Evolutionary conservation across 1,284 basidiomycete species (phyloP).

Genomic region (Papiliotrema terrestris): DNA sequence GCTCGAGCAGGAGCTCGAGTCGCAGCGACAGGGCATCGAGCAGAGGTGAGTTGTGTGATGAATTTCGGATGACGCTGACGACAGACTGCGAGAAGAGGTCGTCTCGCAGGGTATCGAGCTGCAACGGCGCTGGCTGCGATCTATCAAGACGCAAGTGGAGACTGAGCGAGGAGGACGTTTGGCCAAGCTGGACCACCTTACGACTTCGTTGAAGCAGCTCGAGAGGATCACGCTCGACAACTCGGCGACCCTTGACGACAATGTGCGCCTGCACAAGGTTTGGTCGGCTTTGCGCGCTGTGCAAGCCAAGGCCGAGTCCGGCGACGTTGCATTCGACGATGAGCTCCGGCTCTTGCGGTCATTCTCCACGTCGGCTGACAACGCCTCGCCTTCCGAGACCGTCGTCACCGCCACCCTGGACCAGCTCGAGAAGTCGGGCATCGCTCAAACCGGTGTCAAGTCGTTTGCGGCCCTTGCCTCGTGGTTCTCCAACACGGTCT

Average conservation of each 20-base stretch:
- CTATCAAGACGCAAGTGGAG: slow-evolving; percentile 94
- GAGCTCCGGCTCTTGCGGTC: slow-evolving; percentile 76
- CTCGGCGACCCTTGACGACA: slow-evolving; percentile 81
- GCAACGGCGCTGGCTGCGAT: slow-evolving; percentile 92
- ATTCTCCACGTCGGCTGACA: slow-evolving; percentile 60
- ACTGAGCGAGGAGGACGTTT: slow-evolving; percentile 93
- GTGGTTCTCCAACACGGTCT: slow-evolving; percentile 84
- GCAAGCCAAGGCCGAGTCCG: slow-evolving; percentile 55
- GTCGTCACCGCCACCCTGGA: slow-evolving; percentile 67
- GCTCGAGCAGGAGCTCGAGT: slow-evolving; percentile 78
- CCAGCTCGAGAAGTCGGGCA: slow-evolving; percentile 67
- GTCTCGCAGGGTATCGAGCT: slow-evolving; percentile 95
- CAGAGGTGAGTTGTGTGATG: slow-evolving; percentile 61
- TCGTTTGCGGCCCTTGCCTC: slow-evolving; percentile 80
- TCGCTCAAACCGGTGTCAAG: slow-evolving; percentile 82
- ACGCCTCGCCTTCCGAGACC: slow-evolving; percentile 14
- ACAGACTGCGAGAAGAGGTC: slow-evolving; percentile 87
- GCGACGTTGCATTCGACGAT: slow-evolving; percentile 71
- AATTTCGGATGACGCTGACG: not conserved
- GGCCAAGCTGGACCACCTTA: slow-evolving; percentile 89
- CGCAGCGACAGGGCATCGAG: slow-evolving; percentile 90
- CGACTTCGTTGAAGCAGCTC: slow-evolving; percentile 82
- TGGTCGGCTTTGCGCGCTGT: slow-evolving; percentile 51
- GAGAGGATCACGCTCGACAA: slow-evolving; percentile 90
- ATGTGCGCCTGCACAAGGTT: slow-evolving; percentile 69